Percentiles rank a stretch among this genome's conserved stretches.
These are phyloP conservation scores for Phaeodactylum tricornutum DNA, from an alignment of 108 stramenopile genomes.

Conservation along the genomic window DNA sequence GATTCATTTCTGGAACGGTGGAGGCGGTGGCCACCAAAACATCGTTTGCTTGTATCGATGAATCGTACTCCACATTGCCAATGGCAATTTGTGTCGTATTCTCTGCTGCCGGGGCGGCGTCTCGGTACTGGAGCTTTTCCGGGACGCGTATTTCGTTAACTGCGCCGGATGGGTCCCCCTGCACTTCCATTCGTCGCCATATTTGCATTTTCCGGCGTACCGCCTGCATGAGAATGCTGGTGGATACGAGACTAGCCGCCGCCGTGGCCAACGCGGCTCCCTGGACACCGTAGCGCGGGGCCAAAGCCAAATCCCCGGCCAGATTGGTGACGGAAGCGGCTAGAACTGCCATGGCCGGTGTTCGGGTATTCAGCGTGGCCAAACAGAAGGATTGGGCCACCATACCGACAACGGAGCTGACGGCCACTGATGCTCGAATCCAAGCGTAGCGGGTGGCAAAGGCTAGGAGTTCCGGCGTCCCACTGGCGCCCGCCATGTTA, in stretches of 20 bases:
- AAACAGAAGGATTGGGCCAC: constrained; percentile 73
- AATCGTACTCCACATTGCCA: no score
- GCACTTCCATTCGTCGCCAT: constrained; percentile 38
- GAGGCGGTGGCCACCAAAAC: neutral
- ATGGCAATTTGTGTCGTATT: no score
- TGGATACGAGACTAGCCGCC: constrained; percentile 32
- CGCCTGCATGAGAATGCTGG: constrained; percentile 37
- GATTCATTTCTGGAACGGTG: no score
- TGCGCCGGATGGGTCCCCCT: neutral
- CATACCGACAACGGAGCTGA: constrained; percentile 53
- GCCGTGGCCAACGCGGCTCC: constrained; percentile 74
- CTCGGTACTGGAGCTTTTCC: no score
- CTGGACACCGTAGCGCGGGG: constrained; percentile 42
- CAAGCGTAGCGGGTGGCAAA: constrained; percentile 54
- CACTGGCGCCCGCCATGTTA: constrained; percentile 36
- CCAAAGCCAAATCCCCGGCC: constrained; percentile 56
- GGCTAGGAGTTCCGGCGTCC: constrained; percentile 22
- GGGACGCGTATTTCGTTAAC: no score
- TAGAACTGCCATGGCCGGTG: constrained; percentile 71
- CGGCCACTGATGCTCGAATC: constrained; percentile 59
- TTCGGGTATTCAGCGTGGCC: constrained; percentile 57
- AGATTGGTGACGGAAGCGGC: constrained; percentile 62
- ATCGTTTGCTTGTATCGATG: neutral
- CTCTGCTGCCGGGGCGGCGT: neutral
- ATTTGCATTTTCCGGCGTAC: constrained; percentile 27